Conservation (phyloP, 768 basidiomycete species). For the Rhodotorula paludigena region DNA sequence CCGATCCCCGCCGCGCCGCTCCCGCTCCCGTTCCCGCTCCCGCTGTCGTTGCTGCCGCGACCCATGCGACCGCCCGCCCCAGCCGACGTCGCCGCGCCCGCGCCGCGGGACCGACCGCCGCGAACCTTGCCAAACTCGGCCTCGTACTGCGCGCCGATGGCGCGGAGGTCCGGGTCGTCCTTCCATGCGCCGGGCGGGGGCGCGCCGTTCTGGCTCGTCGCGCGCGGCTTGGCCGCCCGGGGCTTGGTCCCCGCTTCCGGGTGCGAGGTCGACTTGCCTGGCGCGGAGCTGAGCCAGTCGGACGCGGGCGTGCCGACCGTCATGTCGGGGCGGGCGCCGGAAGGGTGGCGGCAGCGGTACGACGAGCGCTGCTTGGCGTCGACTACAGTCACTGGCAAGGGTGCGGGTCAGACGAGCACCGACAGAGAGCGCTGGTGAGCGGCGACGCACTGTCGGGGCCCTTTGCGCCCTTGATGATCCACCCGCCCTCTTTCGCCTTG, state of each 20-base stretch:
- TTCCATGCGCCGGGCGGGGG: too few species aligned
- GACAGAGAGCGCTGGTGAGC: too few species aligned
- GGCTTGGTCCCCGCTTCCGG: background rate
- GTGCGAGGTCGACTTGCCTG: background rate
- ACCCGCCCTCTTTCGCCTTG: slow-evolving; percentile 34
- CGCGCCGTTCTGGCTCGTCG: background rate
- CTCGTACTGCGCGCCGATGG: background rate
- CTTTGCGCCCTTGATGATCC: slow-evolving; percentile 18
- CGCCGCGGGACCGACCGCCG: background rate
- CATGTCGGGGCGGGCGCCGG: slow-evolving; percentile 11
- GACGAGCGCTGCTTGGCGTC: slow-evolving; percentile 25
- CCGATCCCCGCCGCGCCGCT: background rate
- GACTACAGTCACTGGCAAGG: background rate
- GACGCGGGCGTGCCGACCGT: background rate
- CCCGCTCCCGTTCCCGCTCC: background rate
- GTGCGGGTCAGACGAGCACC: background rate
- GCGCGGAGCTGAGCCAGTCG: background rate
- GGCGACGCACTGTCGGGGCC: background rate
- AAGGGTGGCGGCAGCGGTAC: slow-evolving; percentile 34
- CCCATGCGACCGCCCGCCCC: background rate
- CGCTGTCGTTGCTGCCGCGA: background rate
- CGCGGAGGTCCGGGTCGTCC: too few species aligned
- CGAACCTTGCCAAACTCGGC: too few species aligned
- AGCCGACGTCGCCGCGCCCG: background rate
- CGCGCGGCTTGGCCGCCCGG: background rate